phyloP scores from a whole-genome alignment of 768 basidiomycete species.

The Lentinula raphanica region DNA sequence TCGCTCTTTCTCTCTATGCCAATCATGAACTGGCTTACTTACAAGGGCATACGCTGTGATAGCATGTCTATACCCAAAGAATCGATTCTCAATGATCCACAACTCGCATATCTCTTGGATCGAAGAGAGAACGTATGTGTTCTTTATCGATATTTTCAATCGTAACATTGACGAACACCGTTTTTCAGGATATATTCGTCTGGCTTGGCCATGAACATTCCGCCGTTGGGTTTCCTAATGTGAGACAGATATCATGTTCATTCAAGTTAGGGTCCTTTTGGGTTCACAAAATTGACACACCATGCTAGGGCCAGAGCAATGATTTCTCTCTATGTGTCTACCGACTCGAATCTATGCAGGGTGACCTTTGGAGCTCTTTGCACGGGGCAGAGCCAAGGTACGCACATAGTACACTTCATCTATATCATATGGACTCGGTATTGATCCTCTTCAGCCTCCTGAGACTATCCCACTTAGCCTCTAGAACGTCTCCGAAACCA shows the following conservation, averaged over 20 bases:
- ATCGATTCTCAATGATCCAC: conserved; percentile 34
- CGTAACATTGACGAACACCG: not conserved
- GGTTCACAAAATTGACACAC: conserved; percentile 1
- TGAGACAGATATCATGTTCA: conserved; percentile 17
- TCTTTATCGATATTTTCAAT: not conserved
- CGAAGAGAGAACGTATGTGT: conserved; percentile 20
- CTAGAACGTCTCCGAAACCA: conserved; percentile 27
- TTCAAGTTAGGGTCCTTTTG: not conserved
- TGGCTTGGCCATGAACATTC: conserved; percentile 31
- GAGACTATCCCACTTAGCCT: conserved; percentile 22
- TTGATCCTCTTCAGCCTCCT: conserved; percentile 22
- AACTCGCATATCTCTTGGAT: conserved; percentile 28
- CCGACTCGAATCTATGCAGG: conserved; percentile 21
- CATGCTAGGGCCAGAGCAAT: conserved; percentile 31
- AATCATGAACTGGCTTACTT: too few species aligned
- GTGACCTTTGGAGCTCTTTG: conserved; percentile 23
- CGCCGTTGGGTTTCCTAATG: conserved; percentile 27
- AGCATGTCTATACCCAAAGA: conserved; percentile 38
- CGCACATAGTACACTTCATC: too few species aligned
- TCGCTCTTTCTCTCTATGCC: conserved; percentile 9
- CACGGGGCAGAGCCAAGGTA: conserved; percentile 34
- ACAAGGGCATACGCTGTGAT: not conserved
- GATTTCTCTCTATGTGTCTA: conserved; percentile 27
- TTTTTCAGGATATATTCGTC: conserved; percentile 23
- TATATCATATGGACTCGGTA: not conserved